Percentiles rank a stretch among this genome's conserved stretches.
Evolutionary conservation across 805 yeast genomes (phyloP).

Genomic region (Kluyveromyces starmeri): DNA sequence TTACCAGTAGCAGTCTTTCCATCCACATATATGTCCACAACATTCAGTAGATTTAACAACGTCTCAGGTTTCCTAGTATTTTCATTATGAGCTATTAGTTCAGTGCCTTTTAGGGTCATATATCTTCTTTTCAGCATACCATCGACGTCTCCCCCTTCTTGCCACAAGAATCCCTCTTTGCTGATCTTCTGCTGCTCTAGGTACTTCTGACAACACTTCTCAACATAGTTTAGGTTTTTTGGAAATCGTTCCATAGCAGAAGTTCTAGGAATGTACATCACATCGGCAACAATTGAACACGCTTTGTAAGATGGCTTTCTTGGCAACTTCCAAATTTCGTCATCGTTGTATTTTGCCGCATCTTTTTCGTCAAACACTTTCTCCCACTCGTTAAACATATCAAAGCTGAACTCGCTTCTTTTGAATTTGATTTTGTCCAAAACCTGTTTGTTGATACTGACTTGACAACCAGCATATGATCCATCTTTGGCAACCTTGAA

Average conservation of each 20-base stretch:
- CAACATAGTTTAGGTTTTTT: constrained; percentile 52
- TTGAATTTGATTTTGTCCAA: constrained; percentile 12
- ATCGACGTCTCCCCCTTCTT: constrained; percentile 86
- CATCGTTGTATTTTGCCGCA: background rate
- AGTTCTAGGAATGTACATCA: constrained; percentile 61
- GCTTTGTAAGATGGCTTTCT: constrained; percentile 45
- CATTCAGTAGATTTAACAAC: constrained; percentile 65
- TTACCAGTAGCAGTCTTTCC: constrained; percentile 22
- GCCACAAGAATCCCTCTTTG: constrained; percentile 67
- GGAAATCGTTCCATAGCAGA: constrained; percentile 58
- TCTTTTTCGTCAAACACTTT: constrained; percentile 11
- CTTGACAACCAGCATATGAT: constrained; percentile 72
- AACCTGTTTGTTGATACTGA: constrained; percentile 30
- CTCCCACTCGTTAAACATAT: constrained; percentile 67
- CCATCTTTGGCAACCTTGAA: constrained; percentile 72
- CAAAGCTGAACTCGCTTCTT: constrained; percentile 7
- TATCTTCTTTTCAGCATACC: constrained; percentile 58
- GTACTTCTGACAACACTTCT: constrained; percentile 33
- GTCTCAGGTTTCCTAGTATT: constrained; percentile 60
- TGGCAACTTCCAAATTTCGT: constrained; percentile 12
- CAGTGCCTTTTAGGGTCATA: constrained; percentile 64
- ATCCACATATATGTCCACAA: constrained; percentile 32
- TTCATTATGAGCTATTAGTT: constrained; percentile 70
- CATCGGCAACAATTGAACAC: constrained; percentile 58
- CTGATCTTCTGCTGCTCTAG: constrained; percentile 27